Evolutionary conservation across 371 early-diverging fungal genomes (phyloP).

Genomic region (Saksenaea vasiformis): DNA sequence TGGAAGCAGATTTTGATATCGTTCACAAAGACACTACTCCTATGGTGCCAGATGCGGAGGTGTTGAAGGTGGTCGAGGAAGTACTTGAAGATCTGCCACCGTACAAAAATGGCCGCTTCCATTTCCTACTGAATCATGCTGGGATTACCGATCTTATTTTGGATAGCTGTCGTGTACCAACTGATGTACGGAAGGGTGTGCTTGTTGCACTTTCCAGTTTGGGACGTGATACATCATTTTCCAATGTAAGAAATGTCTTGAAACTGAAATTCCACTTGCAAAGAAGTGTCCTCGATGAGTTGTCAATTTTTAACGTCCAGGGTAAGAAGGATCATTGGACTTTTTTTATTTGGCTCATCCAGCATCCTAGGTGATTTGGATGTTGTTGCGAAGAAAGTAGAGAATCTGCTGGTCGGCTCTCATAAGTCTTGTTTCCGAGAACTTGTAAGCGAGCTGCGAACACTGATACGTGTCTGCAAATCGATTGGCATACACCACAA

Average conservation of each 20-base stretch:
- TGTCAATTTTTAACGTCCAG: slow-evolving; percentile 65
- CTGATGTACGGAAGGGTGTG: slow-evolving; percentile 58
- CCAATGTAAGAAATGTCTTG: slow-evolving; percentile 65
- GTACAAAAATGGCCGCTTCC: slow-evolving; percentile 58
- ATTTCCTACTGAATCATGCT: slow-evolving; percentile 61
- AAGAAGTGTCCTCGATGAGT: slow-evolving; percentile 60
- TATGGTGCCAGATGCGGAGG: slow-evolving; percentile 90
- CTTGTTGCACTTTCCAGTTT: slow-evolving; percentile 60
- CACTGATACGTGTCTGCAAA: slow-evolving; percentile 49
- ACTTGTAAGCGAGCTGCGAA: slow-evolving; percentile 50
- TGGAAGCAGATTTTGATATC: slow-evolving; percentile 93
- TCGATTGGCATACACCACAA: slow-evolving; percentile 66
- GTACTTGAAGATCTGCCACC: slow-evolving; percentile 79
- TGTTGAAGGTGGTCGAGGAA: slow-evolving; percentile 84
- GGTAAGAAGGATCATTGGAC: slow-evolving; percentile 29
- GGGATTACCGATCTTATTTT: slow-evolving; percentile 65
- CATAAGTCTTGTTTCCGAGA: slow-evolving; percentile 52
- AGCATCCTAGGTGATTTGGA: slow-evolving; percentile 53
- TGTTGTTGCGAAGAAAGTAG: slow-evolving; percentile 49
- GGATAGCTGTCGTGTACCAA: slow-evolving; percentile 64
- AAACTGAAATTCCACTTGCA: slow-evolving; percentile 63
- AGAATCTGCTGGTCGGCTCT: slow-evolving; percentile 57
- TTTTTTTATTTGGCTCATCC: neutral
- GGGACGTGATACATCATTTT: slow-evolving; percentile 58
- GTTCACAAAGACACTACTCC: slow-evolving; percentile 67